phyloP scores from a whole-genome alignment of 331 rosid genomes.

The Acacia concinna region DNA sequence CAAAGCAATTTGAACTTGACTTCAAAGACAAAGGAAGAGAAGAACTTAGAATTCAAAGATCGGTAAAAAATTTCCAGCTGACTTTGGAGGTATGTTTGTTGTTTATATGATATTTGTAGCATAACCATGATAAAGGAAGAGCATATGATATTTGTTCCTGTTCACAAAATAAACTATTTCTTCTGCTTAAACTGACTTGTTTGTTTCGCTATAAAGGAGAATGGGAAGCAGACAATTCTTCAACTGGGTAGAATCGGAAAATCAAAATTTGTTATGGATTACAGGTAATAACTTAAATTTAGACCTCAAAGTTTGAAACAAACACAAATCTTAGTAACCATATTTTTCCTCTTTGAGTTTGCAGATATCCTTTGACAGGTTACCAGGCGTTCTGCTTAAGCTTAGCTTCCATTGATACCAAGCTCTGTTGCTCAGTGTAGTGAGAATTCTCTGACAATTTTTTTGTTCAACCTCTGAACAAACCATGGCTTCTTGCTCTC shows the following conservation, averaged over 20 bases:
- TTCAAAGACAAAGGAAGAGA: constrained; percentile 84
- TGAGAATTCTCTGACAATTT: constrained; percentile 8
- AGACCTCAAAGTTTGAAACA: neutral
- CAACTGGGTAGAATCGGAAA: constrained; percentile 89
- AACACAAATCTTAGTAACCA: neutral
- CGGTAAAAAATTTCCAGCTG: constrained; percentile 88
- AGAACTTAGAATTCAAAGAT: constrained; percentile 67
- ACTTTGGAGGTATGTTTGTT: constrained; percentile 62
- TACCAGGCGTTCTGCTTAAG: constrained; percentile 93
- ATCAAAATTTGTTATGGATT: constrained; percentile 85
- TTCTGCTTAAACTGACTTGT: constrained; percentile 25
- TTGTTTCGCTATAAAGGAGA: constrained; percentile 54
- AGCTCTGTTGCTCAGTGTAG: constrained; percentile 78
- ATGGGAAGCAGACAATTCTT: constrained; percentile 71
- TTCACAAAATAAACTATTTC: neutral
- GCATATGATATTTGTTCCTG: neutral
- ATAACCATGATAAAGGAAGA: no score
- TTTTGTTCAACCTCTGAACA: constrained; percentile 40
- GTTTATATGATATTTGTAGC: neutral
- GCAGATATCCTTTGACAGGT: constrained; percentile 95
- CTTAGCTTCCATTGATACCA: constrained; percentile 85
- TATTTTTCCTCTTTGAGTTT: constrained; percentile 23
- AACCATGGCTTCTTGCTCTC: constrained; percentile 14
- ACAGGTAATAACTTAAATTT: constrained; percentile 50
- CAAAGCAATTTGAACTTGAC: constrained; percentile 82